Evolutionary conservation across 345 rosid genomes (phyloP), one percentile per base, ranked within the genome.

Genomic region (Populus davidiana): DNA sequence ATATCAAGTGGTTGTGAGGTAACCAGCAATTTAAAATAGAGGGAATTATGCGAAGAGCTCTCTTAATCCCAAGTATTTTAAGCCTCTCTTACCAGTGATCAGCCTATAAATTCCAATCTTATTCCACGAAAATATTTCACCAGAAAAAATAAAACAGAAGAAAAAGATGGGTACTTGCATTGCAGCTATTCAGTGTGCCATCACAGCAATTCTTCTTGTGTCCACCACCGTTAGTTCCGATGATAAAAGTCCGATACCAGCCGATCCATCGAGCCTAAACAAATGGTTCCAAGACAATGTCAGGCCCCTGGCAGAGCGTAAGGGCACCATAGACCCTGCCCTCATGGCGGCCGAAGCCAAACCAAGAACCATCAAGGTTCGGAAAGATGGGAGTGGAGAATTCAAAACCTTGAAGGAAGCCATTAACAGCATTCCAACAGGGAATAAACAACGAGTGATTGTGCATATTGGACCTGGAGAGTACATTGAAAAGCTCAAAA

Each of bases 341-440:
- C 90, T 91, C 0, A 79, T 12, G 10, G 83, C 77, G 1, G 93
- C 93, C 0, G 95, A 92, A 79, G 81, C 83, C 8, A 2, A 14
- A 0, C 70, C 70, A 44, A 86, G 39, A 67, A 71, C 73, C 18
- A 87, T 91, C 63, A 87, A 39, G 81, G 92, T 92, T 8, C 39
- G 67, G 5, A 27, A 81, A 67, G 86, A 85, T 54, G 93, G 94
- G 33, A 81, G 75, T 10, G 92, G 92, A 8, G 77, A 89, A 6
- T 88, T 86, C 82, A 80, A 76, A 71, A 91, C 85, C 1, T 33
- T 92, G 56, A 77, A 71, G 5, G 93, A 82, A 13, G 98, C 98
- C 33, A 74, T 91, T 25, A 68, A 78, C 5, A 87, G 87, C 63
- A 71, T 91, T 31, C 90, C 88, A 0, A 38, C 44, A 17, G 84